These are phyloP conservation scores for Pythium guiyangense DNA, from an alignment of 352 stramenopile genomes.

Conservation along the genomic window DNA sequence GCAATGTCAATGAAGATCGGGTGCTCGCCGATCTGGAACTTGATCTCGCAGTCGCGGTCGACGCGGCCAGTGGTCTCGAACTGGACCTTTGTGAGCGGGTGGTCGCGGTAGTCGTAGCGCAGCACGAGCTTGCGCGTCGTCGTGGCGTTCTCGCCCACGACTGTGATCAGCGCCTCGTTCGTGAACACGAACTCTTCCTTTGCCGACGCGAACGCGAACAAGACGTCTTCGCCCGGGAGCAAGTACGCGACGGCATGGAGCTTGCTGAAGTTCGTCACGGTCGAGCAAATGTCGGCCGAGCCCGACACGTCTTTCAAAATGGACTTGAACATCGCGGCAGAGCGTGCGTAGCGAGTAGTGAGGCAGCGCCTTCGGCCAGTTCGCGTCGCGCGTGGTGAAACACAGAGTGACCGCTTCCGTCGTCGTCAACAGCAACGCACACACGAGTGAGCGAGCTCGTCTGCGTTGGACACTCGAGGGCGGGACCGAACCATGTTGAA, in stretches of 20 bases:
- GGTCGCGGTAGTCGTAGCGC: conserved; percentile 36
- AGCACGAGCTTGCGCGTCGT: conserved; percentile 48
- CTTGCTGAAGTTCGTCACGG: conserved; percentile 38
- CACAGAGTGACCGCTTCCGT: too few species aligned
- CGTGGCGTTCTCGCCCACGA: too few species aligned
- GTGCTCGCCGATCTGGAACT: background rate
- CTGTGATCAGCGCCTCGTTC: conserved; percentile 60
- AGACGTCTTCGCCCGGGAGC: conserved; percentile 41
- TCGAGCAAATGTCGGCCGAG: conserved; percentile 45
- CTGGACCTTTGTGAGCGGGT: conserved; percentile 20
- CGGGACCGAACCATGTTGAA: too few species aligned
- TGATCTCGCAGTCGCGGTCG: conserved; percentile 56
- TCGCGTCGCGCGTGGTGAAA: too few species aligned
- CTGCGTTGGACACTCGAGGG: too few species aligned
- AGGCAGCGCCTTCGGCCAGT: background rate
- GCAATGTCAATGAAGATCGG: conserved; percentile 48
- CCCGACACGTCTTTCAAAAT: conserved; percentile 45
- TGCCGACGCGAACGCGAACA: conserved; percentile 43
- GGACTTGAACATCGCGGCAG: conserved; percentile 32
- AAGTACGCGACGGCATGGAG: conserved; percentile 34
- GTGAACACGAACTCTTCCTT: conserved; percentile 68
- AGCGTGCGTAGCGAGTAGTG: too few species aligned
- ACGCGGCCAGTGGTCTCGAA: conserved; percentile 53
- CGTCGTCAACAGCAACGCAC: too few species aligned
- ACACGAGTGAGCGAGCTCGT: too few species aligned